Base-by-base conservation (phyloP, 306 rosid species). In the Dalbergia cochinchinensis region DNA sequence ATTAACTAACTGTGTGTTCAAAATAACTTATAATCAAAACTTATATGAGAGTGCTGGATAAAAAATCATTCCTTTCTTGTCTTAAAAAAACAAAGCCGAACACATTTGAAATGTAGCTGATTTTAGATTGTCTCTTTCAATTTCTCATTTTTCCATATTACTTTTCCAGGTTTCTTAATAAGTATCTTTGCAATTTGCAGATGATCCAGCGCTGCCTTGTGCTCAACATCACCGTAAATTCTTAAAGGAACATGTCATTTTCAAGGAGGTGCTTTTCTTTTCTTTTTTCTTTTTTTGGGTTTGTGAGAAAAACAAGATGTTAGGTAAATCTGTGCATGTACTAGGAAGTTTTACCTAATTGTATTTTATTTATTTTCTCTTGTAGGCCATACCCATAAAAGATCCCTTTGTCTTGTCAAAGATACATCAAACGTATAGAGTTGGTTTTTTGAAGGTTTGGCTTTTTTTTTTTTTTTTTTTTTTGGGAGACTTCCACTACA, bases 351-450 rank as follows among this genome's bases (percentile, higher is more conserved):
- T 62, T 20, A 57, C 66, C 73, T 20, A 6, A 26, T 16, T 15
- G n/a, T 19, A 67, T 42, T 37, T 76, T 57, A 48, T 64, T 41
- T 78, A 7, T 33, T 69, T 78, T 77, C 65, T 82, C 48, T 75
- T 82, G 79, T 73, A 94, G 98, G 98, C 98, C 57, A 88, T 94
- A 82, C 98, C 97, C 26, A 94, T 92, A 78, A 94, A 92, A 84
- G 92, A 92, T 83, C 86, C 85, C 8, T 34, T 75, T 77, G 97
- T 91, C 51, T 80, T 94, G 81, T 93, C 97, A 41, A 94, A 89
- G 94, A 94, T 94, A 86, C 98, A 94, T 76, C 98, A 94, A 88
- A 92, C 98, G 14, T 94, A 94, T 82, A 89, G 96, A 88, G 83
- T 94, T 92, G 97, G 97, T 58, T 94, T 88, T 87, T 77, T 94